Evolutionary conservation across 164 flowering plant genomes (phyloP).

Genomic region (Berberis thunbergii): DNA sequence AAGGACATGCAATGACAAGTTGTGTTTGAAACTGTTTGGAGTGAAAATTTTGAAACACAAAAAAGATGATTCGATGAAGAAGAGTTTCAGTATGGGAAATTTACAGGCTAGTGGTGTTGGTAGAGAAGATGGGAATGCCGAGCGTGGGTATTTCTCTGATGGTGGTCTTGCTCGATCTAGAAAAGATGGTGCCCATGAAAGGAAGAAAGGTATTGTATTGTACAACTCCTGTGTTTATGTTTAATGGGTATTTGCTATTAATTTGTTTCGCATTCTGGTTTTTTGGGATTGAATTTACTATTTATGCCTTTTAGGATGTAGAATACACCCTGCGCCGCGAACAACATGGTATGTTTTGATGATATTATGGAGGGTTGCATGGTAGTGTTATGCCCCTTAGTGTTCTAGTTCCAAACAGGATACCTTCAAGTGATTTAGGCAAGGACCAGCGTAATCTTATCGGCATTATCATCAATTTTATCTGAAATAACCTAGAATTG

Average conservation of each 20-base stretch:
- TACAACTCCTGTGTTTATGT: neutral
- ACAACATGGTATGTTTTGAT: no score
- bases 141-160: conserved; percentile 30
- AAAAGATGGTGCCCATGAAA: conserved; percentile 7
- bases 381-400: no score
- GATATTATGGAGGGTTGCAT: no score
- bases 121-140: neutral
- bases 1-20: conserved; percentile 30
- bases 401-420: no score
- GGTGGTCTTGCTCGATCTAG: conserved; percentile 15
- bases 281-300: neutral
- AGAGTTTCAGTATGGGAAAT: conserved; percentile 40
- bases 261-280: neutral
- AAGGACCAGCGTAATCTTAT: no score
- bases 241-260: neutral
- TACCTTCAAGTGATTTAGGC: no score
- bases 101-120: conserved; percentile 7
- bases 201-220: conserved; percentile 19
- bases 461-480: no score
- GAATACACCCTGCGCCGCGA: neutral
- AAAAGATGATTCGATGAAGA: conserved; percentile 22
- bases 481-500: no score
- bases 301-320: neutral
- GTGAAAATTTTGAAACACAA: conserved; percentile 14
- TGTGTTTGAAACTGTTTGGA: conserved; percentile 28